Evolutionary conservation across 768 basidiomycete species (phyloP).

Genomic region (Hericium coralloides): DNA sequence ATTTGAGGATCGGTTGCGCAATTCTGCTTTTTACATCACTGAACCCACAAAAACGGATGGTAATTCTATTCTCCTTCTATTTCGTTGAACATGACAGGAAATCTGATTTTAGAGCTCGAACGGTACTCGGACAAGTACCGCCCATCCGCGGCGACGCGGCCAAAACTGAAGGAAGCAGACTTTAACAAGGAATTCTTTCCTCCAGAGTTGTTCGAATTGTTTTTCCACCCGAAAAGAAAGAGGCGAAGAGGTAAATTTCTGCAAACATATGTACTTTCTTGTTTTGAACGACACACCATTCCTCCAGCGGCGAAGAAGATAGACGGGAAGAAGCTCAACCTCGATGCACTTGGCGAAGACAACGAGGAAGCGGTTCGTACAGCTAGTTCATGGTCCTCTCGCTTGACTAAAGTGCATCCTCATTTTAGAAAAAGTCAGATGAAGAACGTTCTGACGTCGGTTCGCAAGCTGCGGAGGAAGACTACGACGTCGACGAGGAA

Average conservation of each 20-base stretch:
- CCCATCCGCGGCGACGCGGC: conserved; percentile 48
- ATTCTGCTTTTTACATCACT: conserved; percentile 67
- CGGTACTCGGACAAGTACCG: conserved; percentile 83
- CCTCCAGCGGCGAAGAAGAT: conserved; percentile 5
- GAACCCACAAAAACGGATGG: conserved; percentile 62
- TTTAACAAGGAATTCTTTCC: conserved; percentile 76
- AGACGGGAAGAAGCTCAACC: conserved; percentile 4
- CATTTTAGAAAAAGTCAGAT: conserved; percentile 53
- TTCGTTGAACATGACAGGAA: background rate
- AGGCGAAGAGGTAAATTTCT: conserved; percentile 34
- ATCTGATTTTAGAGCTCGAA: conserved; percentile 45
- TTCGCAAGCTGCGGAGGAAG: conserved; percentile 56
- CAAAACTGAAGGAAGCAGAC: conserved; percentile 59
- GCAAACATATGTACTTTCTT: too few species aligned
- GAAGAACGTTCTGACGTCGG: conserved; percentile 49
- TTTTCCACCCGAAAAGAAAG: conserved; percentile 70
- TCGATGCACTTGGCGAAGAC: conserved; percentile 12
- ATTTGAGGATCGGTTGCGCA: conserved; percentile 54
- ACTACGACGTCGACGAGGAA: conserved; percentile 85
- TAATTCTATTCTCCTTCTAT: conserved; percentile 13
- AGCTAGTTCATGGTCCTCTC: background rate
- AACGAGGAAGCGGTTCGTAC: conserved; percentile 6
- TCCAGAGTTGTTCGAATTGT: conserved; percentile 61
- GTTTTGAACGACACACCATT: background rate
- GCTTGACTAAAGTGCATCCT: background rate